A percentile compares a stretch with the other conserved stretches of the same genome.
Conservation (phyloP, 768 basidiomycete genomes). For the Lyophyllum semitale region DNA sequence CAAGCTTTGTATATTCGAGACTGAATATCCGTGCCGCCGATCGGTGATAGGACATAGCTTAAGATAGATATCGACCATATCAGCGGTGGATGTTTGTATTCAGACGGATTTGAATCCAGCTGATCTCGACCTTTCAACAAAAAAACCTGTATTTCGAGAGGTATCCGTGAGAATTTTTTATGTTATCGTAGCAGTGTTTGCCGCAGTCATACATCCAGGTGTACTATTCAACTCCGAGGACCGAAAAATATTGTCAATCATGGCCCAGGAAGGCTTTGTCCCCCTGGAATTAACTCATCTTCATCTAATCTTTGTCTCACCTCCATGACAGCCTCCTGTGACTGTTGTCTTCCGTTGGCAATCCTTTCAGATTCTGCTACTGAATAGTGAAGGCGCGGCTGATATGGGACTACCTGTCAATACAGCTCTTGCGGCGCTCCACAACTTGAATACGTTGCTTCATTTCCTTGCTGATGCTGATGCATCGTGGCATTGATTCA, state of each 20-base stretch:
- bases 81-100: constrained; percentile 1
- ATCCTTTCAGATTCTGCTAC: no score
- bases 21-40: neutral
- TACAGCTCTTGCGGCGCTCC: neutral
- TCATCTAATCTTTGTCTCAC: constrained; percentile 8
- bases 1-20: neutral
- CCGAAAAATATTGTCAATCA: constrained; percentile 6
- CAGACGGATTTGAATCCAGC: constrained; percentile 3
- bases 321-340: constrained; percentile 13
- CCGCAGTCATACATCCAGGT: constrained; percentile 2
- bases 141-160: neutral
- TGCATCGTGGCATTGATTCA: neutral
- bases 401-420: neutral
- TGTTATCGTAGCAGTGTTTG: constrained; percentile 14
- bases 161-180: constrained; percentile 1
- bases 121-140: constrained; percentile 1
- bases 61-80: neutral
- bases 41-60: constrained; percentile 16
- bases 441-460: neutral
- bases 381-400: neutral
- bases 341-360: constrained; percentile 3
- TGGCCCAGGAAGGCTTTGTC: constrained; percentile 9
- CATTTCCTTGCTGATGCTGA: neutral
- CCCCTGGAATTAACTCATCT: constrained; percentile 16
- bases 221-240: constrained; percentile 13